Conservation (phyloP, 768 basidiomycete species). For the Hypsizygus marmoreus region DNA sequence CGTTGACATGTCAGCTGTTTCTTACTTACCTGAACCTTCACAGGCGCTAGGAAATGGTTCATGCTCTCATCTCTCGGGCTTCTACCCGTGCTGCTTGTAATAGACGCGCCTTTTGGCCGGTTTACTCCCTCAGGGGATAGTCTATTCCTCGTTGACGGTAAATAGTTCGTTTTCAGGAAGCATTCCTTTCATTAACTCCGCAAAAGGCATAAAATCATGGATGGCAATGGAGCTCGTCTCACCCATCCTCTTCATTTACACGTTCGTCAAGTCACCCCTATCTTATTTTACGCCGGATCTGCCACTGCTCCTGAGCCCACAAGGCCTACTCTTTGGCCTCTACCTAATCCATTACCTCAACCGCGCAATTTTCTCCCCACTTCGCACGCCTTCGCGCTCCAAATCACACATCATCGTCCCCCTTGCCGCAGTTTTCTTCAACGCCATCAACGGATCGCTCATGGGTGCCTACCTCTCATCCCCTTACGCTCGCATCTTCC, state of each 20-base stretch:
- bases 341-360: conserved; percentile 83
- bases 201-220: conserved; percentile 52
- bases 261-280: conserved; percentile 51
- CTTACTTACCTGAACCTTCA: neutral
- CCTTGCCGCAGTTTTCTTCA: conserved; percentile 60
- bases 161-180: conserved; percentile 7
- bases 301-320: conserved; percentile 37
- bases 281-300: conserved; percentile 33
- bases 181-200: neutral
- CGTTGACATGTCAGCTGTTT: neutral
- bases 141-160: conserved; percentile 59
- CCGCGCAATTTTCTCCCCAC: conserved; percentile 76
- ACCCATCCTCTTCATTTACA: conserved; percentile 53
- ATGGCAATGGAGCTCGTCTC: conserved; percentile 76
- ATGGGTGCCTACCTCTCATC: conserved; percentile 74
- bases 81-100: conserved; percentile 42
- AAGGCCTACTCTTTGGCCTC: conserved; percentile 53
- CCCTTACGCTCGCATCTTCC: conserved; percentile 45
- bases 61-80: conserved; percentile 38
- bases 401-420: conserved; percentile 72
- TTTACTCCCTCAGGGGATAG: conserved; percentile 57
- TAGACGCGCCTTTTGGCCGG: conserved; percentile 80
- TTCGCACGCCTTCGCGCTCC: conserved; percentile 79
- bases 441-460: conserved; percentile 69
- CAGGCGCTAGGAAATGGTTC: conserved; percentile 45